Evolutionary conservation across 371 early-diverging fungal genomes (phyloP).

Genomic region (Capniomyces stellatus): DNA sequence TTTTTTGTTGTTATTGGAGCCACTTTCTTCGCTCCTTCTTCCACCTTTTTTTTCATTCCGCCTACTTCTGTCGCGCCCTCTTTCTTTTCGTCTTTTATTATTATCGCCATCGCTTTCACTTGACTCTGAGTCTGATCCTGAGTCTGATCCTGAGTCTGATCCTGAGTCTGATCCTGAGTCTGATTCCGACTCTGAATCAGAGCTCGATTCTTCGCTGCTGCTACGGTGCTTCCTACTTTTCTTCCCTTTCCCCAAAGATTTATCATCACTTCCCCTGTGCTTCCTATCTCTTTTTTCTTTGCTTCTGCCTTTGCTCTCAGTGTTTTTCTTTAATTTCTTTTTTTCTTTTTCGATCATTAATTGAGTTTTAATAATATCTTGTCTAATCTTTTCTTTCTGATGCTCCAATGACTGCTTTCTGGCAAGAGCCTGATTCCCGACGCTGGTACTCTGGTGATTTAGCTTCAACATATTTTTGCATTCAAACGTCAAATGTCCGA

Average conservation of each 20-base stretch:
- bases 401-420: background rate
- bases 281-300: background rate
- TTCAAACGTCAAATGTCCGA: slow-evolving; percentile 2
- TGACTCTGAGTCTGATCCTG: no score
- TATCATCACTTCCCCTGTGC: no score
- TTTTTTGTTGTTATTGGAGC: no score
- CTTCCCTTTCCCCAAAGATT: no score
- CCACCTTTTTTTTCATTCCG: no score
- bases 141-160: background rate
- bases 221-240: background rate
- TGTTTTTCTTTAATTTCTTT: background rate
- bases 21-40: no score
- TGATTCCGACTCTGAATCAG: background rate
- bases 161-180: background rate
- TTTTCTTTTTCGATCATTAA: background rate
- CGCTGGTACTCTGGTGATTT: background rate
- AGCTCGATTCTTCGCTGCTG: background rate
- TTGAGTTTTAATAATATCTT: background rate
- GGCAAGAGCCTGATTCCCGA: background rate
- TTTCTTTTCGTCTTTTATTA: no score
- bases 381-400: background rate
- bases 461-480: slow-evolving; percentile 1
- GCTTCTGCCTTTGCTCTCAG: background rate
- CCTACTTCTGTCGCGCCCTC: no score
- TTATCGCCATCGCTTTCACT: no score